Percentiles rank a stretch among this genome's conserved stretches.
Evolutionary conservation across 164 flowering plant genomes (phyloP).

Genomic region (Euptelea pleiosperma): DNA sequence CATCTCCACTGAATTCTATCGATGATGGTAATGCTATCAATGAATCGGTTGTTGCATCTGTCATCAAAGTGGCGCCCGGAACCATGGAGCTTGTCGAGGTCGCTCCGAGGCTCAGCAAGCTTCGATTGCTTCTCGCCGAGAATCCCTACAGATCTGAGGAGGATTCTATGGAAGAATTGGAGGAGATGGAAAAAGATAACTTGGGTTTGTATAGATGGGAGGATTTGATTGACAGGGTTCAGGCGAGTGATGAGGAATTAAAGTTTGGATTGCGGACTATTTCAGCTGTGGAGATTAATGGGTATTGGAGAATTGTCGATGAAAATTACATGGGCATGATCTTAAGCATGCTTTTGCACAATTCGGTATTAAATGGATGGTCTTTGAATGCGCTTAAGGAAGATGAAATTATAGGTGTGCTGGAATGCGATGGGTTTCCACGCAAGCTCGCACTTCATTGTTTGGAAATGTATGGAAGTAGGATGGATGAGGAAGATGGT

Average conservation of each 20-base stretch:
- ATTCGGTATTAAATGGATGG: conserved; percentile 66
- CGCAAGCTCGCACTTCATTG: conserved; percentile 51
- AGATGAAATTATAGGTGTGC: conserved; percentile 43
- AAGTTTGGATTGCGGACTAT: conserved; percentile 52
- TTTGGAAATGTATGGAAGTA: conserved; percentile 51
- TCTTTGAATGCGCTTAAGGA: conserved; percentile 54
- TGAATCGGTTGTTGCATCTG: conserved; percentile 32
- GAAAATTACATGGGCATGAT: conserved; percentile 54
- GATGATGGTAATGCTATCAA: conserved; percentile 6
- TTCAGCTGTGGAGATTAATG: conserved; percentile 81
- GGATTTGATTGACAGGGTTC: conserved; percentile 63
- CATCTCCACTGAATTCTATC: conserved; percentile 7
- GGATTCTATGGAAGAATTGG: conserved; percentile 28
- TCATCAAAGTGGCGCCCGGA: conserved; percentile 69
- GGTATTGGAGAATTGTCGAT: conserved; percentile 82
- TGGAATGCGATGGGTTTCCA: conserved; percentile 71
- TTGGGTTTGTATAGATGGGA: conserved; percentile 60
- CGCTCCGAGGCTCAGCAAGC: conserved; percentile 80
- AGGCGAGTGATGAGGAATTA: conserved; percentile 88
- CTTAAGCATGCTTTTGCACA: conserved; percentile 54
- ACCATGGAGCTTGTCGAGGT: conserved; percentile 75
- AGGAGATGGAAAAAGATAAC: conserved; percentile 18
- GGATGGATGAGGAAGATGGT: conserved; percentile 31
- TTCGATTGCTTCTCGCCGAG: conserved; percentile 50
- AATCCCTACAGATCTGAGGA: conserved; percentile 48